Evolutionary conservation across 2,329 filamentous ascomycete species (phyloP).

Genomic region (Cadophora malorum): DNA sequence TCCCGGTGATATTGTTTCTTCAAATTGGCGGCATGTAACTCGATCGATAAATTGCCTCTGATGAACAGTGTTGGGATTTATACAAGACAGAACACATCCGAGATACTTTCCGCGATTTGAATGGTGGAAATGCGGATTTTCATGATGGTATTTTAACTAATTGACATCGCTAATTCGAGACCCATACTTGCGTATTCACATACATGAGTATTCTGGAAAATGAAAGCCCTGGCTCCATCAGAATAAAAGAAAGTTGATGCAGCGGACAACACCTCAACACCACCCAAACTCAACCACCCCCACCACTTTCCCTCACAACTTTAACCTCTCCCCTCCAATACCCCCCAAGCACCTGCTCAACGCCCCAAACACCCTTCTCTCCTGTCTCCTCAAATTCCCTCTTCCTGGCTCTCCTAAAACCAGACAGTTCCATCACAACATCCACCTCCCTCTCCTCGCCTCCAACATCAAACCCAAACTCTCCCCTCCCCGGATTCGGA

Average conservation of each 20-base stretch:
- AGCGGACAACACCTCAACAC: background rate
- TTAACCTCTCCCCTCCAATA: constrained; percentile 36
- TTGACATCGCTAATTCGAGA: background rate
- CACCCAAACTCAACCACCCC: background rate
- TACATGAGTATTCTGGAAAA: background rate
- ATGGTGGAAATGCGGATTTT: background rate
- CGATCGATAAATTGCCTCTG: too few species aligned
- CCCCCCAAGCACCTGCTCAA: constrained; percentile 30
- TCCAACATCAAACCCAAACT: constrained; percentile 23
- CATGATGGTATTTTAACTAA: background rate
- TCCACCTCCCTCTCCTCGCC: constrained; percentile 23
- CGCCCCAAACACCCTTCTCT: constrained; percentile 9
- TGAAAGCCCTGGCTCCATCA: background rate
- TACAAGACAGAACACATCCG: background rate
- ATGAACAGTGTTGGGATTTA: background rate
- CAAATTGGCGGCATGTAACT: background rate
- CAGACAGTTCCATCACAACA: constrained; percentile 30
- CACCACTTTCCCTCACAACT: constrained; percentile 25
- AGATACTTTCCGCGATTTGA: background rate
- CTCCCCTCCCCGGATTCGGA: constrained; percentile 1
- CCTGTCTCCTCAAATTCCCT: constrained; percentile 23
- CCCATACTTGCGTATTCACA: background rate
- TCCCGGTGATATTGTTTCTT: background rate
- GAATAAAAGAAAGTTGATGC: background rate
- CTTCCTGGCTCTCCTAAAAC: constrained; percentile 30